These are phyloP conservation scores for Hura crepitans DNA, from an alignment of 441 rosid species.

Conservation along the genomic window DNA sequence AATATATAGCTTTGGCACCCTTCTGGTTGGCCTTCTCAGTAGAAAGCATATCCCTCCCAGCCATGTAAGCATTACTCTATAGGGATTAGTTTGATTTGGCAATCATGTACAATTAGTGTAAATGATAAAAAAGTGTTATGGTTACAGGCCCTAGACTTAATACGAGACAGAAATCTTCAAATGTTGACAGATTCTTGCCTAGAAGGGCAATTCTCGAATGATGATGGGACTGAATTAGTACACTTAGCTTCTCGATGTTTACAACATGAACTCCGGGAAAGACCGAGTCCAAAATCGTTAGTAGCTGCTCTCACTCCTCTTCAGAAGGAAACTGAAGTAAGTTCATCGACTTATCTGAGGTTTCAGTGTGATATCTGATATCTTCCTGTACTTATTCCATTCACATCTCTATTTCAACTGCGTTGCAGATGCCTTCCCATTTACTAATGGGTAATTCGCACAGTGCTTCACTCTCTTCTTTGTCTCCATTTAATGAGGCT, in stretches of 20 bases:
- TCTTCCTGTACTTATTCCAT: background rate
- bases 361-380: conserved; percentile 19
- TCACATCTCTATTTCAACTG: conserved; percentile 15
- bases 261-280: conserved; percentile 84
- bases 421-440: conserved; percentile 71
- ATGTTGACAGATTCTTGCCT: conserved; percentile 86
- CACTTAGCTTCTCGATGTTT: conserved; percentile 88
- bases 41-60: conserved; percentile 94
- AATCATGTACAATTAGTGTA: conserved; percentile 19
- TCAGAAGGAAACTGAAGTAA: conserved; percentile 78
- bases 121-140: conserved; percentile 28
- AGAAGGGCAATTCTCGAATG: conserved; percentile 76
- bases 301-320: conserved; percentile 76
- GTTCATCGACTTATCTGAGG: conserved; percentile 40
- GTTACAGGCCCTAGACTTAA: conserved; percentile 83
- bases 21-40: conserved; percentile 78
- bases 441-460: conserved; percentile 72
- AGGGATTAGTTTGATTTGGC: background rate
- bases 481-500: conserved; percentile 80
- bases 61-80: conserved; percentile 53
- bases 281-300: conserved; percentile 72
- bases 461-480: conserved; percentile 45
- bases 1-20: conserved; percentile 78
- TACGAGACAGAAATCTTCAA: conserved; percentile 78
- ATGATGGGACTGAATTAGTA: conserved; percentile 80